These are phyloP conservation scores for Brachypodium distachyon DNA, from an alignment of 202 grass and related monocot genomes.

Conservation along the genomic window DNA sequence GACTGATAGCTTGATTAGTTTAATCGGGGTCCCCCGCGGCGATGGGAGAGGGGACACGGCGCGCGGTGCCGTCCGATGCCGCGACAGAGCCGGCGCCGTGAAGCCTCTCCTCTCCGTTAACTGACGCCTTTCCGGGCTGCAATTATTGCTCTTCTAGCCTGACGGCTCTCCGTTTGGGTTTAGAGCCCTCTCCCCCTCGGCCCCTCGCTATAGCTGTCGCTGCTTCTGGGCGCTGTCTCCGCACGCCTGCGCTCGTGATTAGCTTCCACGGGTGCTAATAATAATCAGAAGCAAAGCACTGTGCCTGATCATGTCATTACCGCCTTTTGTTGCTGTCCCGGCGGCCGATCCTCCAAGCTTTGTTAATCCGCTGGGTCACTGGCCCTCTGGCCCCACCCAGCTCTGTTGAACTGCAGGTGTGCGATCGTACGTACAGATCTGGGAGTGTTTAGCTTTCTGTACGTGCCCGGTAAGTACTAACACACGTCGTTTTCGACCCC, in stretches of 20 bases:
- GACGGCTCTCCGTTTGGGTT: neutral
- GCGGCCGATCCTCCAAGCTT: too few relatives aligned
- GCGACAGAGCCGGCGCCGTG: constrained; percentile 13
- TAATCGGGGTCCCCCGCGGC: neutral
- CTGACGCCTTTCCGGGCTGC: neutral
- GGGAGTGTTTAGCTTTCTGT: too few relatives aligned
- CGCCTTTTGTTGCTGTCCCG: too few relatives aligned
- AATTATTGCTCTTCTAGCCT: constrained; percentile 8
- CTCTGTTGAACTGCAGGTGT: too few relatives aligned
- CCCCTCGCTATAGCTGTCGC: neutral
- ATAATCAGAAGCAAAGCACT: neutral
- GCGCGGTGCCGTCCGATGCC: constrained; percentile 22
- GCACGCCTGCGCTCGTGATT: neutral
- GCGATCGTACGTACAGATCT: neutral
- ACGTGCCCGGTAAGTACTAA: too few relatives aligned
- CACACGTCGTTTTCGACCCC: neutral
- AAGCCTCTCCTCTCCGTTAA: neutral
- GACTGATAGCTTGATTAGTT: constrained; percentile 1
- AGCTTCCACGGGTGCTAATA: neutral
- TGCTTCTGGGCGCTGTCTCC: neutral
- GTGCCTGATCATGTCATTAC: constrained; percentile 2
- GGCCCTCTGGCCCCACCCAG: neutral
- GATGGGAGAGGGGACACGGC: constrained; percentile 11
- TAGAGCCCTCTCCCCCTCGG: neutral
- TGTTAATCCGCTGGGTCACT: neutral